Conservation (phyloP, 345 rosid genomes). For the Salix dunnii region DNA sequence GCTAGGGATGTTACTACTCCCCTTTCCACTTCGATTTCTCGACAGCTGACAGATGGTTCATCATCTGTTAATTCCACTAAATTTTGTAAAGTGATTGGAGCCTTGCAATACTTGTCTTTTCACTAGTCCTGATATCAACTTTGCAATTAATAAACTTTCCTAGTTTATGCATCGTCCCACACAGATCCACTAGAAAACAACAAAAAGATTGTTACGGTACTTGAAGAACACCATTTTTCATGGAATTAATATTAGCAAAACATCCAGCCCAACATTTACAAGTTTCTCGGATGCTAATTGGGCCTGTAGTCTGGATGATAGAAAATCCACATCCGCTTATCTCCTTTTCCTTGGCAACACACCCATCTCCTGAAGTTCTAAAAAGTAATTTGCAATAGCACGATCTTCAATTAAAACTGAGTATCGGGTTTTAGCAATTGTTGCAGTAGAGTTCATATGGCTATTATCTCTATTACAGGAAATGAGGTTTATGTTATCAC, state of each 20-base stretch:
- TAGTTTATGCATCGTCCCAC: not conserved
- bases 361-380: not conserved
- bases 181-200: not conserved
- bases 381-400: not conserved
- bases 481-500: rapidly evolving
- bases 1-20: not conserved
- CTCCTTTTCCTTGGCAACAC: not conserved
- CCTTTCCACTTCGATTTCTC: not conserved
- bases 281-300: not conserved
- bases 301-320: too few relatives aligned
- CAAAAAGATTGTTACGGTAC: not conserved
- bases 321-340: not conserved
- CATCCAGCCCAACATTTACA: not conserved
- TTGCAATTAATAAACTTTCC: too few relatives aligned
- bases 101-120: not conserved
- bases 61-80: too few relatives aligned
- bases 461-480: not conserved
- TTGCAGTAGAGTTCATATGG: not conserved
- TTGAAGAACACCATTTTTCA: not conserved
- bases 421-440: not conserved
- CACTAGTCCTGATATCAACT: not conserved
- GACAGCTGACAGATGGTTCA: not conserved
- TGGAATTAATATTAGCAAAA: not conserved
- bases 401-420: not conserved
- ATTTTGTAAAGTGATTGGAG: not conserved